Evolutionary conservation across 1,284 basidiomycete species (phyloP).

Genomic region (Puccinia coronata): DNA sequence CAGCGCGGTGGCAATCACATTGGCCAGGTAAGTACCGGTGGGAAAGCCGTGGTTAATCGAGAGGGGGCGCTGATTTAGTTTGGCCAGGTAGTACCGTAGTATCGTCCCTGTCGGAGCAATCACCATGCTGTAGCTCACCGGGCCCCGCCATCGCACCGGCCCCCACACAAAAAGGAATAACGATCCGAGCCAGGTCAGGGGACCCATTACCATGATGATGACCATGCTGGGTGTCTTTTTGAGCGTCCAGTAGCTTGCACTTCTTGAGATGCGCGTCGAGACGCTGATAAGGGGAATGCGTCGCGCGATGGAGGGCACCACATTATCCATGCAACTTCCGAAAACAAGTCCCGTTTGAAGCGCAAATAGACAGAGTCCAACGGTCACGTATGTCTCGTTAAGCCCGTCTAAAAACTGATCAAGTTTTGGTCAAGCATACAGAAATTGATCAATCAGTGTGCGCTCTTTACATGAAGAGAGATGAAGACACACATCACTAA

Average conservation of each 20-base stretch:
- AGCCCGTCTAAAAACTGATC: constrained; percentile 80
- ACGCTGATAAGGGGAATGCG: neutral
- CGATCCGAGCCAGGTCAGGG: constrained; percentile 61
- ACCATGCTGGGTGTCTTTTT: constrained; percentile 10
- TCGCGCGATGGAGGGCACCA: constrained; percentile 10
- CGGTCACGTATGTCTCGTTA: constrained; percentile 76
- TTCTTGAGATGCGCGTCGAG: neutral
- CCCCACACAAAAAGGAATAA: constrained; percentile 77
- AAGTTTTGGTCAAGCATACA: neutral
- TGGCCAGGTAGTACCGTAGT: constrained; percentile 75
- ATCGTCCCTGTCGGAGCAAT: constrained; percentile 87
- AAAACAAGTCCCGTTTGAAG: constrained; percentile 48
- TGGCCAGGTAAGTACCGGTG: constrained; percentile 82
- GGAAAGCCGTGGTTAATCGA: constrained; percentile 66
- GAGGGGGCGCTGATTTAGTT: constrained; percentile 68
- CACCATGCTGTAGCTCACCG: constrained; percentile 82
- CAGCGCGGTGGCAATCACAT: constrained; percentile 76
- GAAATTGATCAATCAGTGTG: neutral
- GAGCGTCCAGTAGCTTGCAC: neutral
- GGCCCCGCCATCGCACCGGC: constrained; percentile 70
- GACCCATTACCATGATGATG: constrained; percentile 51
- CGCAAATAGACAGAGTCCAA: constrained; percentile 63
- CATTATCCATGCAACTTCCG: constrained; percentile 37
- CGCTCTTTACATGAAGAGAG: neutral
- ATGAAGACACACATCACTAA: constrained; percentile 70